Conservation (phyloP, 2,329 filamentous ascomycete genomes). For the Aspergillus ibericus region DNA sequence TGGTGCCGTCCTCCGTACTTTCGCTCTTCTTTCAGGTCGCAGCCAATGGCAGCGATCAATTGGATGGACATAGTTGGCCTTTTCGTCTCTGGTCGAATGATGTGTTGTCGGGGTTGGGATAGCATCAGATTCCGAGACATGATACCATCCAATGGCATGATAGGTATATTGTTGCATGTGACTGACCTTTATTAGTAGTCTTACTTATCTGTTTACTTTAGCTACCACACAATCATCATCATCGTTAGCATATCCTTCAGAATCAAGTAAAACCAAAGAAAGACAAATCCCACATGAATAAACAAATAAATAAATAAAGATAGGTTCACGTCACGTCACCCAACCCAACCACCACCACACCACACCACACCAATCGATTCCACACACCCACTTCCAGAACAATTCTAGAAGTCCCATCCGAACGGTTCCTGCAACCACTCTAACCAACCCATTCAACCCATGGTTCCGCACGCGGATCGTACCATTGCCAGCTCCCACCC, state of each 20-base stretch:
- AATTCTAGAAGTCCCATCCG: conserved; percentile 13
- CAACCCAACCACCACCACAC: no score
- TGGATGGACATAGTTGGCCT: not conserved
- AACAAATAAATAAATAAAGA: not conserved
- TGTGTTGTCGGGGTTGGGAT: not conserved
- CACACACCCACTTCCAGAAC: conserved; percentile 8
- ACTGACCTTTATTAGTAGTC: not conserved
- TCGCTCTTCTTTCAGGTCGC: not conserved
- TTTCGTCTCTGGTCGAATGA: not conserved
- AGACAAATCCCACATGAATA: no score
- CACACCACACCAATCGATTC: no score
- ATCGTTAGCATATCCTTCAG: no score
- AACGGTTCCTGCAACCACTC: not conserved
- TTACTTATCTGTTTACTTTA: no score
- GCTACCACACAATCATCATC: no score
- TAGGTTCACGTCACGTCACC: conserved; percentile 5
- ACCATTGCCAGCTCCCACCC: conserved; percentile 1
- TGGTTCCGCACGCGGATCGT: conserved; percentile 13
- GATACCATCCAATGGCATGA: conserved; percentile 2
- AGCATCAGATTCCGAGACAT: conserved; percentile 3
- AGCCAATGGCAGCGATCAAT: not conserved
- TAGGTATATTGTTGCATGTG: not conserved
- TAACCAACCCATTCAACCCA: conserved; percentile 1
- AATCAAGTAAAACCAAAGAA: no score
- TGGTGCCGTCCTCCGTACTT: not conserved